Percentiles rank a stretch among this genome's conserved stretches.
Evolutionary conservation across 345 rosid species (phyloP).

Genomic region (Chamaenerion angustifolium): DNA sequence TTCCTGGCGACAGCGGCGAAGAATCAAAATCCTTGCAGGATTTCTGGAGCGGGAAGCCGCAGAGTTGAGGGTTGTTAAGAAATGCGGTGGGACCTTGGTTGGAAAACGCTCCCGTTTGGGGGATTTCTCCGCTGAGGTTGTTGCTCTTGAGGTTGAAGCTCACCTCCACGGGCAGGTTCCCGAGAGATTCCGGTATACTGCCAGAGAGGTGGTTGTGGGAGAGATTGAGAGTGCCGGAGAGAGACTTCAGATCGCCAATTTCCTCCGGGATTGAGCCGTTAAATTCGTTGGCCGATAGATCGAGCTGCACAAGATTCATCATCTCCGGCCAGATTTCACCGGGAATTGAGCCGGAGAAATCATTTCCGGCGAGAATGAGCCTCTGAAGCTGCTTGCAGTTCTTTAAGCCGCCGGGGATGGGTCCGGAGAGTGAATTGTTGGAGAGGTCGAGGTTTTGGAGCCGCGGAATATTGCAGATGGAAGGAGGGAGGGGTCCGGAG

Average conservation of each 20-base stretch:
- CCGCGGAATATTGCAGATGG: constrained; percentile 60
- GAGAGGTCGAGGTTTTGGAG: constrained; percentile 89
- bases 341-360: constrained; percentile 55
- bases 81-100: constrained; percentile 98
- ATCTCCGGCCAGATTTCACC: constrained; percentile 68
- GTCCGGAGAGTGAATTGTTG: constrained; percentile 57
- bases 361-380: constrained; percentile 51
- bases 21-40: constrained; percentile 30
- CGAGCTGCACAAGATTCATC: constrained; percentile 59
- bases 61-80: constrained; percentile 58
- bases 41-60: constrained; percentile 92
- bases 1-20: constrained; percentile 13
- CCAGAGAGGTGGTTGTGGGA: constrained; percentile 73
- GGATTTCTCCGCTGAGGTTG: constrained; percentile 75
- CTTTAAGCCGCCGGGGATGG: constrained; percentile 39
- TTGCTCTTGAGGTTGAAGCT: constrained; percentile 76
- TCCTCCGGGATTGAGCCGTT: constrained; percentile 55
- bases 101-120: constrained; percentile 79
- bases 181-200: constrained; percentile 58
- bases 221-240: constrained; percentile 65
- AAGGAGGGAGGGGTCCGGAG: constrained; percentile 61
- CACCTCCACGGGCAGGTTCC: constrained; percentile 67
- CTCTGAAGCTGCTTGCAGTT: constrained; percentile 76
- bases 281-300: constrained; percentile 61
- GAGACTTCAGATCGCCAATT: constrained; percentile 58